These are phyloP conservation scores for Tulasnella sp. DNA, from an alignment of 768 basidiomycete genomes.

Conservation along the genomic window DNA sequence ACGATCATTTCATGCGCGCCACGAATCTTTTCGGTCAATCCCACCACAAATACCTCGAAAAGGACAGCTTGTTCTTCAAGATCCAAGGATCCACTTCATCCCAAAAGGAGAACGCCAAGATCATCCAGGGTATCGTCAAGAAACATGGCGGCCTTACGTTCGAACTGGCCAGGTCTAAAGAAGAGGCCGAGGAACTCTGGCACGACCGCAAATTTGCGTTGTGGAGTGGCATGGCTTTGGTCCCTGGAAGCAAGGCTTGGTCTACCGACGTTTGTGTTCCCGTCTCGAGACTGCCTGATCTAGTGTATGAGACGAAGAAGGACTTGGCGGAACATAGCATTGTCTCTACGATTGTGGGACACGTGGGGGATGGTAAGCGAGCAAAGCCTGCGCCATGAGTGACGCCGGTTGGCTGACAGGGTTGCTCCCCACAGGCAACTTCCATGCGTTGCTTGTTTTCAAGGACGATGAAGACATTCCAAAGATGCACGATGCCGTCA, in stretches of 20 bases:
- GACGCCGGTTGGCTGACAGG: neutral
- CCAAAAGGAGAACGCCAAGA: conserved; percentile 50
- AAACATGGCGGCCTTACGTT: conserved; percentile 62
- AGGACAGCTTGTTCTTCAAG: conserved; percentile 86
- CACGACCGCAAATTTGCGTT: conserved; percentile 79
- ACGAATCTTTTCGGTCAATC: conserved; percentile 58
- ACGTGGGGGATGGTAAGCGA: conserved; percentile 67
- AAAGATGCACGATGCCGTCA: conserved; percentile 13
- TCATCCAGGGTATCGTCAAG: conserved; percentile 53
- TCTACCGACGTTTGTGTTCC: conserved; percentile 87
- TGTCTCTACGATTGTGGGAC: conserved; percentile 68
- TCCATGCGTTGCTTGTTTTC: conserved; percentile 49
- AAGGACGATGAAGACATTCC: conserved; percentile 35
- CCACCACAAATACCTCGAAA: conserved; percentile 51
- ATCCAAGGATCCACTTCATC: conserved; percentile 66
- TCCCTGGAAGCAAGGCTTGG: conserved; percentile 65
- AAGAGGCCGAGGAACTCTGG: conserved; percentile 74
- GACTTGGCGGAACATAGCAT: conserved; percentile 56
- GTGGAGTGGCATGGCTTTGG: conserved; percentile 55
- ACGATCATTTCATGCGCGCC: conserved; percentile 72
- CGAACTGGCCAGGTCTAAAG: conserved; percentile 61
- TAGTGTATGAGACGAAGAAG: conserved; percentile 57
- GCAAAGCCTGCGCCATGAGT: neutral
- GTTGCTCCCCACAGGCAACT: conserved; percentile 36
- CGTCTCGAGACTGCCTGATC: conserved; percentile 57